Percentiles rank a stretch among this genome's conserved stretches.
Evolutionary conservation across 345 rosid genomes (phyloP).

Genomic region (Noccaea bulbosa): DNA sequence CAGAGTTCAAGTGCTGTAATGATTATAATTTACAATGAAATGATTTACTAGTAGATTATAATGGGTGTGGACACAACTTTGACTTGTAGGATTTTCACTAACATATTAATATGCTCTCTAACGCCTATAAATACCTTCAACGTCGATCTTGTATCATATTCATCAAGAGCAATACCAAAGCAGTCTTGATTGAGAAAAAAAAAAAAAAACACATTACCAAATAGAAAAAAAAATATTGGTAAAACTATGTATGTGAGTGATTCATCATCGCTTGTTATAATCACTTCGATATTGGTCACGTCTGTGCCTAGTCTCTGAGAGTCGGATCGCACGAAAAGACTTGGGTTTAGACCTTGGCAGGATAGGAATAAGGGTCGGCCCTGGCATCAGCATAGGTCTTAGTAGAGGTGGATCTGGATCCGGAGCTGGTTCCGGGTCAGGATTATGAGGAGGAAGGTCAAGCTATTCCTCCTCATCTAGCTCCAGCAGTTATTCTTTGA

Average conservation of each 20-base stretch:
- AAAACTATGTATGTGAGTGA: constrained; percentile 31
- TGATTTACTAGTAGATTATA: background rate
- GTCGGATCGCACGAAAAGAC: constrained; percentile 74
- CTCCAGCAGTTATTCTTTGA: constrained; percentile 55
- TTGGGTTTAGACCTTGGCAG: constrained; percentile 81
- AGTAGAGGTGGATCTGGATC: constrained; percentile 69
- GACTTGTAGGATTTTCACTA: constrained; percentile 30
- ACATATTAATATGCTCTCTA: background rate
- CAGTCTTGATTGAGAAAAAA: constrained; percentile 4
- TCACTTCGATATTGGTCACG: constrained; percentile 35
- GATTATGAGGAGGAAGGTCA: constrained; percentile 58
- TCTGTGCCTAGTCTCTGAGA: constrained; percentile 47
- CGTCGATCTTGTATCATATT: constrained; percentile 17
- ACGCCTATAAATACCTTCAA: constrained; percentile 42
- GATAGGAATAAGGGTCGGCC: constrained; percentile 54
- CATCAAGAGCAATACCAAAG: constrained; percentile 32
- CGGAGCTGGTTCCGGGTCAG: constrained; percentile 64
- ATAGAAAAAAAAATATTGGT: constrained; percentile 5
- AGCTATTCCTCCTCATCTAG: constrained; percentile 55
- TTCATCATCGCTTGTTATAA: constrained; percentile 32
- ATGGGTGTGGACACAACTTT: constrained; percentile 21
- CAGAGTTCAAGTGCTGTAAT: too few species aligned
- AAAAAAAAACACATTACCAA: background rate
- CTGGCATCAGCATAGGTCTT: constrained; percentile 72
- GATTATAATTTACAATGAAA: background rate